A percentile compares a stretch with the other conserved stretches of the same genome.
Evolutionary conservation across 2,329 filamentous ascomycete genomes (phyloP).

Genomic region (Trichoderma sp.): DNA sequence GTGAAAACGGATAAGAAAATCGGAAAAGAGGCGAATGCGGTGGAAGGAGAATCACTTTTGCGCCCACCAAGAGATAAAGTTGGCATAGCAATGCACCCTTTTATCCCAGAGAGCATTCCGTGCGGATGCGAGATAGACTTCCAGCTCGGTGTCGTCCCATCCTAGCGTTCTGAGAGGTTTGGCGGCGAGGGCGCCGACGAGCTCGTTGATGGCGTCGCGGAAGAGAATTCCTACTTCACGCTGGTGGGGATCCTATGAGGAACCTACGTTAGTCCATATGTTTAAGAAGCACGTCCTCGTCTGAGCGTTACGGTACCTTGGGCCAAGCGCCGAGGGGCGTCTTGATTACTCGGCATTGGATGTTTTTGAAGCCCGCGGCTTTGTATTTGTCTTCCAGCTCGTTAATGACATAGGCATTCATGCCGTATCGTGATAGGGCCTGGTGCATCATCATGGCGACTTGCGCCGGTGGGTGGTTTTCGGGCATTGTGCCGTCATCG

Average conservation of each 20-base stretch:
- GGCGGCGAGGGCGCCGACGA: conserved; percentile 37
- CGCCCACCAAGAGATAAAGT: conserved; percentile 38
- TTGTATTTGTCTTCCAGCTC: conserved; percentile 20
- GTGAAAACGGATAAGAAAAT: background rate
- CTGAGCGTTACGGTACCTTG: conserved; percentile 16
- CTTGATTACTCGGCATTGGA: conserved; percentile 36
- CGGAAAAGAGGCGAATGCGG: no score
- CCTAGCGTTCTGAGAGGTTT: conserved; percentile 34
- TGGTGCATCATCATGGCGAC: conserved; percentile 20
- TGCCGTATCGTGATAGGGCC: conserved; percentile 22
- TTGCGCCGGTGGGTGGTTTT: conserved; percentile 20
- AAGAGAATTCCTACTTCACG: conserved; percentile 40
- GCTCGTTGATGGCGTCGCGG: conserved; percentile 36
- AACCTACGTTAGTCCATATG: background rate
- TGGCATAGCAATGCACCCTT: conserved; percentile 35
- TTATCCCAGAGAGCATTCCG: conserved; percentile 29
- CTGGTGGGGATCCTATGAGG: conserved; percentile 23
- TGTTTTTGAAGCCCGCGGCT: conserved; percentile 24
- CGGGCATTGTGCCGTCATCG: conserved; percentile 35
- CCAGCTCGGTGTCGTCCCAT: conserved; percentile 29
- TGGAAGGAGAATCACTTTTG: conserved; percentile 29
- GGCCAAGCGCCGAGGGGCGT: conserved; percentile 40
- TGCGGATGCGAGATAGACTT: conserved; percentile 29
- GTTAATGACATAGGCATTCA: conserved; percentile 23
- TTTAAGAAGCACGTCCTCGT: background rate